Conservation (phyloP, 495 filamentous ascomycete genomes). For the Cenococcum geophilum region DNA sequence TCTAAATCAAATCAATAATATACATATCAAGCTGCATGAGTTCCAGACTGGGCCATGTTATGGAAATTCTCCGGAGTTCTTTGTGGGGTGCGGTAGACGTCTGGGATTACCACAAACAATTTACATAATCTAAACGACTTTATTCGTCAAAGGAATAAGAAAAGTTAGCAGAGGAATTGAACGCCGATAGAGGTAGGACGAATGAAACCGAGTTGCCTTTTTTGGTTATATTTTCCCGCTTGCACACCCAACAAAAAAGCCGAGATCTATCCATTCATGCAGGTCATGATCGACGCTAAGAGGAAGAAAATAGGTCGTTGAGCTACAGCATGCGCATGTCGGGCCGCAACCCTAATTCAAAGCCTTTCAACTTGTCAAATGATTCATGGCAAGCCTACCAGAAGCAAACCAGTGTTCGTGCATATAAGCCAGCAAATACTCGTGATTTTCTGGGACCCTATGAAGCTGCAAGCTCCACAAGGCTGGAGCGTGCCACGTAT, state of each 20-base stretch:
- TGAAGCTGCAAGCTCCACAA: constrained; percentile 22
- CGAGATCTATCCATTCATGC: neutral
- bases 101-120: neutral
- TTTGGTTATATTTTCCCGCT: constrained; percentile 12
- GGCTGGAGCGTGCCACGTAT: constrained; percentile 6
- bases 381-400: too few relatives aligned
- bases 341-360: neutral
- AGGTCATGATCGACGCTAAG: constrained; percentile 8
- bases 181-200: neutral
- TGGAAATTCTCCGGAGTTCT: neutral
- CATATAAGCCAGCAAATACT: too few relatives aligned
- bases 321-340: neutral
- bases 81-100: neutral
- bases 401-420: too few relatives aligned
- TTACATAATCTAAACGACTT: neutral
- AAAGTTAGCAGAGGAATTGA: neutral
- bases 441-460: neutral
- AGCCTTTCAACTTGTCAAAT: too few relatives aligned
- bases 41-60: neutral
- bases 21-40: neutral
- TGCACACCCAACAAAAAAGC: constrained; percentile 2
- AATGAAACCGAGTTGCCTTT: constrained; percentile 9
- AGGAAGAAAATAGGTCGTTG: constrained; percentile 1
- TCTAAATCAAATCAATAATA: neutral
- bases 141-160: neutral